These are phyloP conservation scores for Russula earlei DNA, from an alignment of 768 basidiomycete species.

Conservation along the genomic window DNA sequence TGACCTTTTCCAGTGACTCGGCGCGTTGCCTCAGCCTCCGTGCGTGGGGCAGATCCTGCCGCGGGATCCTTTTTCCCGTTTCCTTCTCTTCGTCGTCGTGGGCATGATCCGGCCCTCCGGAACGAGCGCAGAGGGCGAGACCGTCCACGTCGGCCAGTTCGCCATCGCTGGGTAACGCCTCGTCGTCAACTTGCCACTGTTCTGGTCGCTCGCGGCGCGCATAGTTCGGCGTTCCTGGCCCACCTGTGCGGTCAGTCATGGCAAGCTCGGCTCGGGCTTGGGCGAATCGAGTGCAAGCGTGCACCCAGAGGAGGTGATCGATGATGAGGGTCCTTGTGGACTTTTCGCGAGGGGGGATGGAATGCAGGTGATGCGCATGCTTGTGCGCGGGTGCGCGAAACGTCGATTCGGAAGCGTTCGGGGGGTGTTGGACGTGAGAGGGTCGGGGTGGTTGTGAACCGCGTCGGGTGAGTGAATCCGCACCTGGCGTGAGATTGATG, in stretches of 20 bases:
- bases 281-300: constrained; percentile 68
- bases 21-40: constrained; percentile 59
- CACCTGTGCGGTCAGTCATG: constrained; percentile 76
- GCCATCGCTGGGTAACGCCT: constrained; percentile 52
- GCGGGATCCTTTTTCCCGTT: constrained; percentile 33
- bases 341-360: constrained; percentile 81
- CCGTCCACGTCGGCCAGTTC: constrained; percentile 35
- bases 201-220: constrained; percentile 61
- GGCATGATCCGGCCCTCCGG: constrained; percentile 40
- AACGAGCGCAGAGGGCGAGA: constrained; percentile 35
- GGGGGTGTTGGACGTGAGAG: not conserved
- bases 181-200: constrained; percentile 68
- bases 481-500: not conserved
- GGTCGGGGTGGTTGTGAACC: not conserved
- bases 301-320: constrained; percentile 82
- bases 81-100: constrained; percentile 53
- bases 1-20: constrained; percentile 75
- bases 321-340: constrained; percentile 82
- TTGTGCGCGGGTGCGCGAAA: constrained; percentile 76
- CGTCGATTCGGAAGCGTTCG: constrained; percentile 17
- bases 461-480: not conserved
- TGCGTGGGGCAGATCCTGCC: constrained; percentile 56
- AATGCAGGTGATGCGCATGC: constrained; percentile 81
- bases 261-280: constrained; percentile 80
- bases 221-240: constrained; percentile 50